Evolutionary conservation across 805 yeast species (phyloP), one percentile per base, ranked within the genome.

Genomic region (Candida ipomoeae): DNA sequence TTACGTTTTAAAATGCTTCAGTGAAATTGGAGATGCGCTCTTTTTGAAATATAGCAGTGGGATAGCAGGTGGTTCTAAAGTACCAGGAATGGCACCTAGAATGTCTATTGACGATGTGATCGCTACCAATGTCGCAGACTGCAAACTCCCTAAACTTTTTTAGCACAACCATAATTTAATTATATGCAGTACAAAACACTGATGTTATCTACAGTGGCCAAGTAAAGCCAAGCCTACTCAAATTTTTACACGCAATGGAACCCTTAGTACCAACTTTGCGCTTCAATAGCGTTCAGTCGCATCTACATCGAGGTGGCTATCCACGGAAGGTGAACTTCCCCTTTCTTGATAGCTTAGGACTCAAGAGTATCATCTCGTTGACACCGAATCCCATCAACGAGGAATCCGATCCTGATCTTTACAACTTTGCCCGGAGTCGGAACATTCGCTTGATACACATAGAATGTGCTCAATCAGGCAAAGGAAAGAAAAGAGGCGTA

Each of bases 281-380:
- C 51, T 94, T 86, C 66, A 82, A 83, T 45, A 74, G 81, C 14
- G 81, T 91, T 2, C 88, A 85, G 59, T 81, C 86, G 1, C 73
- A 78, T 44, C 69, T 92, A 3, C 87, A 83, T 60, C 70, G 98
- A 42, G 98, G 98, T 0, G 85, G 95, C 1, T 88, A 87, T 59
- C 98, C 98, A 1, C 77, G 94, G 47, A 81, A 82, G 43, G 77
- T 84, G 49, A 91, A 89, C 62, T 75, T 80, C 53, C 75, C 84
- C 7, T 94, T 85, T 61, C 70, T 94, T 8, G 71, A 77, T 55
- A 75, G 89, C 33, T 74, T 91, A 32, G 69, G 78, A 38, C 73
- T 94, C 49, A 82, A 77, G 59, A 85, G 91, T 8, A 83, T 92
- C 46, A 73, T 92, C 5, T 84, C 96, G 5, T 63, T 94, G 47